Conservation (phyloP, 1,284 basidiomycete genomes). For the Sphaerobolus stellatus region DNA sequence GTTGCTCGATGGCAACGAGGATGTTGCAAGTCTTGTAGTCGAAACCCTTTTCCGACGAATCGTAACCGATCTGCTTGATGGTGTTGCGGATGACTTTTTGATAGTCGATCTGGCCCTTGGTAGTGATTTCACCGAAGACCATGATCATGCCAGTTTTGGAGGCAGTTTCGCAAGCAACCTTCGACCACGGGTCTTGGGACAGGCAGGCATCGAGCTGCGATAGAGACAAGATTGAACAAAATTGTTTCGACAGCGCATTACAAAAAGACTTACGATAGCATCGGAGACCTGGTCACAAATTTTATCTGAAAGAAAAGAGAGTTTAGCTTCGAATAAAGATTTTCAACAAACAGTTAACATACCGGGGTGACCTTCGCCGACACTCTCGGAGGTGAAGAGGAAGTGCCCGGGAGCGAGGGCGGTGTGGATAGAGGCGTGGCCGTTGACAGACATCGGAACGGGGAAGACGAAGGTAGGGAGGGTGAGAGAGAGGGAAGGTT, state of each 20-base stretch:
- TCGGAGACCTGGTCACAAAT: constrained; percentile 98
- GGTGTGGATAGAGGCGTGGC: constrained; percentile 56
- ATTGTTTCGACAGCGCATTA: constrained; percentile 7
- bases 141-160: constrained; percentile 98
- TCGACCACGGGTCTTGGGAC: constrained; percentile 91
- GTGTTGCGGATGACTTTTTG: constrained; percentile 97
- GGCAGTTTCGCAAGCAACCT: constrained; percentile 95
- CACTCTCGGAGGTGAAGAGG: constrained; percentile 92
- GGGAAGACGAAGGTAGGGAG: background rate
- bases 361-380: constrained; percentile 95
- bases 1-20: constrained; percentile 99
- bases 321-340: constrained; percentile 13
- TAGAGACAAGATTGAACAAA: constrained; percentile 12
- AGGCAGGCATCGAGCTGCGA: constrained; percentile 94
- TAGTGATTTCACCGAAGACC: constrained; percentile 99
- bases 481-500: background rate
- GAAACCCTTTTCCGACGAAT: constrained; percentile 97
- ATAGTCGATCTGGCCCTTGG: constrained; percentile 94
- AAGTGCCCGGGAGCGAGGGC: constrained; percentile 83
- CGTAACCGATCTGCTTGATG: constrained; percentile 98
- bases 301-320: constrained; percentile 81
- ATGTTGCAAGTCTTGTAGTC: constrained; percentile 99
- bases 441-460: constrained; percentile 31
- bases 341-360: constrained; percentile 29
- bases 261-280: constrained; percentile 65